Conservation (phyloP, 768 basidiomycete species). For the Glaciozyma antarctica region DNA sequence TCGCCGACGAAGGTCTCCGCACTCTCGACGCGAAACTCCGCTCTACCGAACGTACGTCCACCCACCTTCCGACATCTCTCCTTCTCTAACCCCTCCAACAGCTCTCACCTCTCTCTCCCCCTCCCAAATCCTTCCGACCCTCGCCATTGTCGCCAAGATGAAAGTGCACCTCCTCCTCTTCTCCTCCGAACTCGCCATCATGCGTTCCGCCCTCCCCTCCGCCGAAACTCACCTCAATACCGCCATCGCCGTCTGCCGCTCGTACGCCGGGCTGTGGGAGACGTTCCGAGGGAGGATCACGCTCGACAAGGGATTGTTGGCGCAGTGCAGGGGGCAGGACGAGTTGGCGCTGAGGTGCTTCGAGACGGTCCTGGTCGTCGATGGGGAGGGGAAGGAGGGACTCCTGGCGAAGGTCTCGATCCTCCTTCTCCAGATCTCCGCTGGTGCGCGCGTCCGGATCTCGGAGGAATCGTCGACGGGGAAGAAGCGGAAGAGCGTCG, state of each 20-base stretch:
- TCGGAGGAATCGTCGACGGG: not conserved
- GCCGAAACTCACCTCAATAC: not conserved
- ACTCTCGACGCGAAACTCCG: not conserved
- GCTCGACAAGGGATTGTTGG: not conserved
- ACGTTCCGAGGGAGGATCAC: not conserved
- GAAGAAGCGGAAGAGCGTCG: too few species aligned
- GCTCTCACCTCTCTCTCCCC: not conserved
- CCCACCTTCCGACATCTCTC: too few species aligned
- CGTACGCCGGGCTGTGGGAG: not conserved
- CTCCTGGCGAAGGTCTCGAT: not conserved
- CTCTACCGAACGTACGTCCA: not conserved
- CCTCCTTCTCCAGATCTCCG: not conserved
- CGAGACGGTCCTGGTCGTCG: not conserved
- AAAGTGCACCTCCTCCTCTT: slow-evolving; percentile 7
- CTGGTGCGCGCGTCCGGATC: not conserved
- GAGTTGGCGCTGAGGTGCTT: not conserved
- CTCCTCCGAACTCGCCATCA: not conserved
- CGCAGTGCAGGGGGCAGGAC: not conserved
- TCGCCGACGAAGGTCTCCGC: slow-evolving; percentile 1
- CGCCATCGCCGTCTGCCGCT: not conserved
- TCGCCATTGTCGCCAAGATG: not conserved
- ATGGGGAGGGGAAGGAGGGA: not conserved
- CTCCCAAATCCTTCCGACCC: not conserved
- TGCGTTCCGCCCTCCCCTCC: not conserved
- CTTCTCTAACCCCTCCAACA: too few species aligned